Evolutionary conservation across 1,139 yeast genomes (phyloP), one percentile per base, ranked within the genome.

Genomic region (Geotrichum candidum): DNA sequence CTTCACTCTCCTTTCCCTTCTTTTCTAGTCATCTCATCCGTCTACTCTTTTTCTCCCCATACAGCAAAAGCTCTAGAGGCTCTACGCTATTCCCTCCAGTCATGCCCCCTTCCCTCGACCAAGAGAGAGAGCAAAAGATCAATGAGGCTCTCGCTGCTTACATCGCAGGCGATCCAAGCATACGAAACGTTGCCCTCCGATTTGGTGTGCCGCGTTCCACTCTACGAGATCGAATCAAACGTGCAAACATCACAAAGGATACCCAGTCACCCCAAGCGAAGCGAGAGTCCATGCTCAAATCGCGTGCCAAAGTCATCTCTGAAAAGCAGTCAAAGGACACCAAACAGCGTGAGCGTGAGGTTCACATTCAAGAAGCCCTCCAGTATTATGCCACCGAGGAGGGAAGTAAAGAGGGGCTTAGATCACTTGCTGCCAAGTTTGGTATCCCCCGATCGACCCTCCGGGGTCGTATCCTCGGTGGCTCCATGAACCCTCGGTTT

Each of bases 361-460:
- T 54, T 18, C 45, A 57, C 10, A 61, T 61, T 23, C 63, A 61
- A 27, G 56, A 57, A 46, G 63, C 63, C 3, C 51, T 61, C 15
- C 57, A 57, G 23, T 61, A 54, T 41, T 61, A 61, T 31, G 22
- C 46, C 13, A 57, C 60, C 13, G 55, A 56, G 2, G 57, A 38
- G 6, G 62, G 62, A 18, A 55, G 41, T 9, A 56, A 56, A 23
- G 59, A 60, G 35, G 59, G 62, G 10, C 50, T 60, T 15, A 23
- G 62, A 31, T 58, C 63, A 27, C 51, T 61, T 7, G 54, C 63
- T 22, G 61, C 63, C 3, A 53, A 51, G 18, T 61, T 58, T 52
- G 59, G 63, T 3, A 58, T 61, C 7, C 59, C 63, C n/a, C 23
- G 63, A 6, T 61, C 61, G 13, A 61, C 63, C 27, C 55, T 61